Evolutionary conservation across 225 moss, liverwort and hornwort species (phyloP).

Genomic region (Straminergon stramineum): DNA sequence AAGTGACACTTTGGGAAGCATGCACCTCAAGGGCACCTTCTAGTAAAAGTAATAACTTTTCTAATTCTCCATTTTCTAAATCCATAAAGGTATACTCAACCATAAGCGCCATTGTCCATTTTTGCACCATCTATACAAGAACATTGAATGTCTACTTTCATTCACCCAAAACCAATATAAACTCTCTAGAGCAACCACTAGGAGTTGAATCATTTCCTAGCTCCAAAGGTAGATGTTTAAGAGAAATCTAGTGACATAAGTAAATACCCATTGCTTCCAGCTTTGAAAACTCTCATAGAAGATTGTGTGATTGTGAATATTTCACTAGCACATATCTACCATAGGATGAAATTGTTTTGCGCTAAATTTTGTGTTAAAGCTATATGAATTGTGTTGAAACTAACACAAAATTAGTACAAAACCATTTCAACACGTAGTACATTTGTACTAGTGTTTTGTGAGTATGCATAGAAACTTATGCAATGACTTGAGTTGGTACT

Average conservation of each 20-base stretch:
- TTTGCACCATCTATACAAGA: background rate
- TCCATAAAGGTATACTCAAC: background rate
- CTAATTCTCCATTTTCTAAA: background rate
- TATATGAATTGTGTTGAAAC: background rate
- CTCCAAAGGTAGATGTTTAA: background rate
- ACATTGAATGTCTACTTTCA: background rate
- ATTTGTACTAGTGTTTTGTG: background rate
- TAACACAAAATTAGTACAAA: background rate
- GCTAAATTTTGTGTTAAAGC: background rate
- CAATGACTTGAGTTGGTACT: background rate
- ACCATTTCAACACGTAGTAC: fast-evolving
- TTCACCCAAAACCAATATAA: background rate
- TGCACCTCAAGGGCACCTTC: fast-evolving
- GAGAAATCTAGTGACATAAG: background rate
- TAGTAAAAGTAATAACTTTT: background rate
- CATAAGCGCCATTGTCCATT: fast-evolving
- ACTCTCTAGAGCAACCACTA: background rate
- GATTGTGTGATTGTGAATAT: background rate
- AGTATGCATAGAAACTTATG: background rate
- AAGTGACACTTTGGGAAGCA: background rate
- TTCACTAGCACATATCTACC: background rate
- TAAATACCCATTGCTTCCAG: background rate
- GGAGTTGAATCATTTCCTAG: fast-evolving
- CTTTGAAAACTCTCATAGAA: background rate
- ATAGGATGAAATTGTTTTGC: background rate